Conservation (phyloP, 805 yeast species). For the Teunomyces tritomae region DNA sequence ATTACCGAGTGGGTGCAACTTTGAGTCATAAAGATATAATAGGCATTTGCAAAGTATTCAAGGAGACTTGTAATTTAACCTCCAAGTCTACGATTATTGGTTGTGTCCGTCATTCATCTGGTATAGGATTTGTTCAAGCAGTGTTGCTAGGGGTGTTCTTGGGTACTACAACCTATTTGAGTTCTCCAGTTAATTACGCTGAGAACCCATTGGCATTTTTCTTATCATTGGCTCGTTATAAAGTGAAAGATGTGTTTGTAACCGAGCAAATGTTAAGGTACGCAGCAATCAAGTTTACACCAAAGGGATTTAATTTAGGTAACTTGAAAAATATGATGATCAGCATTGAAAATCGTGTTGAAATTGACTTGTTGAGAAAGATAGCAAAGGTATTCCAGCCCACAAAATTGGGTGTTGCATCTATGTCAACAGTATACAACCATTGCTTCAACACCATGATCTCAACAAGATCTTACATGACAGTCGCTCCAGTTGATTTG, state of each 20-base stretch:
- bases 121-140: conserved; percentile 88
- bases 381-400: conserved; percentile 62
- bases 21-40: conserved; percentile 62
- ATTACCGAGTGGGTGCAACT: conserved; percentile 56
- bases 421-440: conserved; percentile 74
- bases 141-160: conserved; percentile 77
- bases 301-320: conserved; percentile 59
- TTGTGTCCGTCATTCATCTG: conserved; percentile 78
- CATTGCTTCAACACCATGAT: conserved; percentile 81
- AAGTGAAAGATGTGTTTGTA: conserved; percentile 81
- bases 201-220: conserved; percentile 71
- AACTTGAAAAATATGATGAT: conserved; percentile 81
- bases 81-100: conserved; percentile 74
- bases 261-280: conserved; percentile 81
- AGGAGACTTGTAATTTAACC: conserved; percentile 86
- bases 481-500: conserved; percentile 82
- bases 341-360: conserved; percentile 73
- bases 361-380: conserved; percentile 52
- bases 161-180: conserved; percentile 81
- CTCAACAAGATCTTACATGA: conserved; percentile 80
- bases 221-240: conserved; percentile 66
- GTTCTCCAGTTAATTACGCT: conserved; percentile 75
- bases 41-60: conserved; percentile 81
- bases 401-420: conserved; percentile 61
- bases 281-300: conserved; percentile 59